These are phyloP conservation scores for Rubus parviflorus DNA, from an alignment of 306 rosid species.

Conservation along the genomic window DNA sequence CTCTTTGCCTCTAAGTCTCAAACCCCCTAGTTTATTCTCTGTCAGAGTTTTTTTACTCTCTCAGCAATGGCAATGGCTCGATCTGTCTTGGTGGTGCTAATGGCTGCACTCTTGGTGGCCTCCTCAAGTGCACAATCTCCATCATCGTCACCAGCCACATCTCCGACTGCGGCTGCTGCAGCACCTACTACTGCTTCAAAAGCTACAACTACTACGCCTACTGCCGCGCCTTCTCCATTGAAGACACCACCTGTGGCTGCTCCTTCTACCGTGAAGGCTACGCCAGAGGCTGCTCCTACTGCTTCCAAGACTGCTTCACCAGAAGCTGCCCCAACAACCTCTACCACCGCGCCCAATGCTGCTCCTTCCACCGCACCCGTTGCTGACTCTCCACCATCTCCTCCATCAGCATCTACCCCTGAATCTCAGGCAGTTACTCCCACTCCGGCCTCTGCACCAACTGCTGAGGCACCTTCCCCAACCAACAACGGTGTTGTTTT, in stretches of 20 bases:
- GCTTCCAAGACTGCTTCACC: constrained; percentile 15
- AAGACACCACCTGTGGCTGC: not conserved
- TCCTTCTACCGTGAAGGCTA: not conserved
- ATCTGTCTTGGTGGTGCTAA: not conserved
- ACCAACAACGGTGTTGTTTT: constrained; percentile 1
- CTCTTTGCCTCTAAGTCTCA: not conserved
- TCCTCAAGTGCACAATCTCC: constrained; percentile 20
- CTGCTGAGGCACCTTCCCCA: constrained; percentile 17
- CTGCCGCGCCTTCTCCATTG: not conserved
- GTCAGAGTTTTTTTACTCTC: not conserved
- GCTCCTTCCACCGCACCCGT: not conserved
- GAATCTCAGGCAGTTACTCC: constrained; percentile 15
- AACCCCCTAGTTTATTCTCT: not conserved
- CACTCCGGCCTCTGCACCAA: not conserved
- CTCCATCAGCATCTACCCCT: constrained; percentile 1
- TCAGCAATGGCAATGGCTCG: constrained; percentile 5
- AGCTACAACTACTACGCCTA: not conserved
- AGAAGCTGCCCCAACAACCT: not conserved
- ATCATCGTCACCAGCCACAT: constrained; percentile 1
- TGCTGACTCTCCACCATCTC: constrained; percentile 21
- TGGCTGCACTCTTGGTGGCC: constrained; percentile 23
- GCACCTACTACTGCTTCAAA: not conserved
- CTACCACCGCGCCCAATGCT: not conserved
- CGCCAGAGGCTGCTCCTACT: constrained; percentile 28
- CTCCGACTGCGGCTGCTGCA: constrained; percentile 10